Evolutionary conservation across 2,329 filamentous ascomycete genomes (phyloP).

Genomic region (Fusarium pininemorale): DNA sequence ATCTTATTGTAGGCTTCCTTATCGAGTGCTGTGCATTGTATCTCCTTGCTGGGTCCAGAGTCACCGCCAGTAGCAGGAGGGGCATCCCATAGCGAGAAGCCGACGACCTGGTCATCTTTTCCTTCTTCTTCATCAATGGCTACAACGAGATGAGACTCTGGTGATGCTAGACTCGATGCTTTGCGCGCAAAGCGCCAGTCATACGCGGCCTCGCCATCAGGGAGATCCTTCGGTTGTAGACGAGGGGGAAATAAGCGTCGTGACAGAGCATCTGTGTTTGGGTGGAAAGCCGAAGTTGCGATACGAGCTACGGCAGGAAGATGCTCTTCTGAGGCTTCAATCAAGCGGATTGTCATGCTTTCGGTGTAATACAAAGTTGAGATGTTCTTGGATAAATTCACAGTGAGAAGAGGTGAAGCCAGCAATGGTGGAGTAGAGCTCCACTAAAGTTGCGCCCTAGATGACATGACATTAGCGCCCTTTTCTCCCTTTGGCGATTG

Average conservation of each 20-base stretch:
- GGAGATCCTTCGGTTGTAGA: background rate
- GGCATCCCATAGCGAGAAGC: conserved; percentile 12
- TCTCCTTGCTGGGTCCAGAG: background rate
- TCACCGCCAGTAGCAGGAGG: background rate
- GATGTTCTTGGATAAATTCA: accelerated
- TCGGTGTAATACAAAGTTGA: background rate
- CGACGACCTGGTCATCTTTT: background rate
- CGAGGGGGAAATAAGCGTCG: conserved; percentile 10
- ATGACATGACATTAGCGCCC: background rate
- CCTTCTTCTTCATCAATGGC: background rate
- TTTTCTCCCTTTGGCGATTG: background rate
- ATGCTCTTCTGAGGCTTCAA: background rate
- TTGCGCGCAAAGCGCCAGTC: conserved; percentile 16
- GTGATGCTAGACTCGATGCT: background rate
- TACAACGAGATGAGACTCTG: background rate
- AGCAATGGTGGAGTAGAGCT: background rate
- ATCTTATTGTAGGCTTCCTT: background rate
- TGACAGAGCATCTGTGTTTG: conserved; percentile 1
- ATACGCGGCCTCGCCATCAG: conserved; percentile 16
- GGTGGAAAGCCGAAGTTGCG: conserved; percentile 10
- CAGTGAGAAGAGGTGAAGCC: background rate
- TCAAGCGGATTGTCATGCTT: background rate
- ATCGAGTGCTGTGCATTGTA: conserved; percentile 5
- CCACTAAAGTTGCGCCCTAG: background rate
- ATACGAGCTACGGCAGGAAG: conserved; percentile 1